Conservation (phyloP, 192 early-diverging fungal species). For the Cetraspora pellucida region DNA sequence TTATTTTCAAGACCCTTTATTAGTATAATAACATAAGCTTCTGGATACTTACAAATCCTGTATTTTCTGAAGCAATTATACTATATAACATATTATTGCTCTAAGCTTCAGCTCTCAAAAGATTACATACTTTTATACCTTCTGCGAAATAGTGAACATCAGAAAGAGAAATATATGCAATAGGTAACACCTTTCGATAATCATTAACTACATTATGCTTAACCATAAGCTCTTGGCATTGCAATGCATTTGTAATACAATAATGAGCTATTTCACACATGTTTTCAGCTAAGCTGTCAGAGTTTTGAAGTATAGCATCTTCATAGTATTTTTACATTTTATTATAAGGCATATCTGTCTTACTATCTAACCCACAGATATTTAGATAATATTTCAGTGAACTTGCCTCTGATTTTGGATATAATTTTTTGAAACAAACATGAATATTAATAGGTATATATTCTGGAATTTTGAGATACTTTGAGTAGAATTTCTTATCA, state of each 20-base stretch:
- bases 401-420: neutral
- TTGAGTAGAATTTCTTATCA: slow-evolving; percentile 5
- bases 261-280: slow-evolving; percentile 14
- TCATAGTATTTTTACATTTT: neutral
- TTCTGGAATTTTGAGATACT: slow-evolving; percentile 9
- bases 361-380: neutral
- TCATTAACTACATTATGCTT: slow-evolving; percentile 13
- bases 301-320: no score
- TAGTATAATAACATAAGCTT: neutral
- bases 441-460: neutral
- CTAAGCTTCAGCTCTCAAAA: neutral
- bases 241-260: neutral
- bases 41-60: slow-evolving; percentile 4
- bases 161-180: neutral
- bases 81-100: neutral
- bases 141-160: slow-evolving; percentile 12
- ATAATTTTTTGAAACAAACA: slow-evolving; percentile 9
- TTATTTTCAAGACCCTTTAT: slow-evolving; percentile 22
- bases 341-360: neutral
- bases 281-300: slow-evolving; percentile 5
- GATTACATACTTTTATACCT: slow-evolving; percentile 9
- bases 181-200: neutral
- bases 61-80: neutral
- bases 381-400: neutral
- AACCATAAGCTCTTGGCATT: neutral